Base-by-base conservation (phyloP, 2,329 filamentous ascomycete genomes). In the Ophiosphaerella korrae region DNA sequence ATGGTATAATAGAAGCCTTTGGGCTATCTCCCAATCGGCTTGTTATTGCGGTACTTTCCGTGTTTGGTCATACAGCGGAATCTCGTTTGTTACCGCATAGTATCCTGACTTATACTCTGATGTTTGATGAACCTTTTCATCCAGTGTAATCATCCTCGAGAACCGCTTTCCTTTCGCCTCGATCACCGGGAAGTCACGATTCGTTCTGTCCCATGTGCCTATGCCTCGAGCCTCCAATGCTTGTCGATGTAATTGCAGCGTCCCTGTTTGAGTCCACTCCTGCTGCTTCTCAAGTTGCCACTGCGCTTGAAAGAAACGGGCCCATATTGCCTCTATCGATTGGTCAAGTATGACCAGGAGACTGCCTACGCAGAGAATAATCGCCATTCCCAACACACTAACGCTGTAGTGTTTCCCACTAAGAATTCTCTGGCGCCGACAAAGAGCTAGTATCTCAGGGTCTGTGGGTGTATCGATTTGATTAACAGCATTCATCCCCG, bases 381-480 rank as follows among this genome's bases (percentile, higher is more conserved):
- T 50, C 3, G 39, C 44, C 53, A 68, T 55, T 13, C 63, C 64
- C 5, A 68, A 51, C 14, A 65, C 50, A 18, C 51, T 60, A 29
- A 68, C 52, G 14, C 43, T 52, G 31, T 53, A 54, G 48, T 62
- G 60, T 2, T 45, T 45, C 3, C 38, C 42, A 18, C 52, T 60
- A 13, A 48, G 46, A 4, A 63, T 58, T 44, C 64, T 63, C 40
- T 63, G 60, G 7, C 23, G 32, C 14, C 45, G 35, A 42, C 62
- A 66, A 1, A 64, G 45, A 2, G 46, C 43, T 12, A 45, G 42
- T 44, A 55, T 42, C 8, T 57, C 16, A 5, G 51, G 42, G 26
- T 62, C 55, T 6, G 52, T 57, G 3, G 55, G 57, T 2, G 11
- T 29, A 5, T 47, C 41, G 32, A 61, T 53, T 13, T 56, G 48